phyloP scores from a whole-genome alignment of 371 early-diverging fungal species.

The Fennellomyces sp. region DNA sequence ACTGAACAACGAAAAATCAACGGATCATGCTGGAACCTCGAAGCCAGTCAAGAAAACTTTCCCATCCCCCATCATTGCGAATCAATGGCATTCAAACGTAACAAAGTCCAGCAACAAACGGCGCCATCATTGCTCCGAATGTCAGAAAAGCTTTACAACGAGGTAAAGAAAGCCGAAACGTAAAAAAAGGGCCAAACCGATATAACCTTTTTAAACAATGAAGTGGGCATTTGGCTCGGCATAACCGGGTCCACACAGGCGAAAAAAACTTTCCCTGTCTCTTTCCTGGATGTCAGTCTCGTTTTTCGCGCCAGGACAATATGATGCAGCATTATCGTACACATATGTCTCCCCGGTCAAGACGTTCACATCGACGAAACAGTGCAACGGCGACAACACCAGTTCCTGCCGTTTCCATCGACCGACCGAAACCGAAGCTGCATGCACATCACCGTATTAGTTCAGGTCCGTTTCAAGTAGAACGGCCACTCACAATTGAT shows the following conservation, averaged over 20 bases:
- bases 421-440: conserved; percentile 33
- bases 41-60: background rate
- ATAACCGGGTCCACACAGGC: conserved; percentile 90
- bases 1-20: conserved; percentile 11
- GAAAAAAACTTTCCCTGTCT: conserved; percentile 90
- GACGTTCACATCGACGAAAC: conserved; percentile 51
- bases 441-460: conserved; percentile 49
- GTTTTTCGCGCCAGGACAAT: conserved; percentile 88
- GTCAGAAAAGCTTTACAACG: conserved; percentile 54
- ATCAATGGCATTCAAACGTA: background rate
- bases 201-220: background rate
- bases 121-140: conserved; percentile 44
- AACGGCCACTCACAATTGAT: conserved; percentile 48
- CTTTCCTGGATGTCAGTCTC: conserved; percentile 77
- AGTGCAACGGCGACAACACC: background rate
- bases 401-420: conserved; percentile 6
- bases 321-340: conserved; percentile 92
- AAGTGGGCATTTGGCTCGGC: conserved; percentile 84
- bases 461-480: conserved; percentile 35
- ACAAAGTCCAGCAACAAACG: conserved; percentile 31
- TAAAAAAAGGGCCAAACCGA: background rate
- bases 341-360: conserved; percentile 77
- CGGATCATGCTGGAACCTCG: background rate
- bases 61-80: background rate
- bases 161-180: conserved; percentile 24